Percentiles rank a stretch among this genome's conserved stretches.
Conservation (phyloP, 176 grass and related monocot species). For the Bonia amplexicaulis region DNA sequence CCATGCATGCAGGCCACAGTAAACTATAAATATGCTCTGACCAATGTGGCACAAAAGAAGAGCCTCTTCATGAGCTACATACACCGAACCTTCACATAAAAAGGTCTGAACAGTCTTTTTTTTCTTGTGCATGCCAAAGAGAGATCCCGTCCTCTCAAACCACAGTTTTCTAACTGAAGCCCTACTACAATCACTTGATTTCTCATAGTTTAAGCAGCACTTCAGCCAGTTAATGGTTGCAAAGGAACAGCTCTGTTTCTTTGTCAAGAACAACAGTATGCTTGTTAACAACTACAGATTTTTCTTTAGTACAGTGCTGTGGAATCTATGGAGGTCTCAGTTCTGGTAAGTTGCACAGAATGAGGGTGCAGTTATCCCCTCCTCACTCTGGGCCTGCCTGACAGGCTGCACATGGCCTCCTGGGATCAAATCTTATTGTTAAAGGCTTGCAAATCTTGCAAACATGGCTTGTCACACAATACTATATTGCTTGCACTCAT, state of each 20-base stretch:
- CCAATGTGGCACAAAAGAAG: conserved; percentile 32
- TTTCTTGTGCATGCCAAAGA: conserved; percentile 34
- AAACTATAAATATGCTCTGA: conserved; percentile 45
- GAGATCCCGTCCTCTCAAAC: conserved; percentile 40
- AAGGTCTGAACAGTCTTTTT: conserved; percentile 4
- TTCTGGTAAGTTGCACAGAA: conserved; percentile 17
- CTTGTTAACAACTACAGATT: neutral
- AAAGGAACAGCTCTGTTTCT: conserved; percentile 23
- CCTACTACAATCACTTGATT: neutral
- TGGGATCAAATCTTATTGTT: conserved; percentile 43
- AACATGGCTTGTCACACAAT: conserved; percentile 28
- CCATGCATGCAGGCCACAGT: conserved; percentile 14
- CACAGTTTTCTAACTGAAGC: neutral
- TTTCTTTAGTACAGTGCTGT: neutral
- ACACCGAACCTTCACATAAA: conserved; percentile 39
- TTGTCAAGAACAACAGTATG: neutral
- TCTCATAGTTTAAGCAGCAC: neutral
- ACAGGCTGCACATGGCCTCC: conserved; percentile 28
- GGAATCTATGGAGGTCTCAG: conserved; percentile 28
- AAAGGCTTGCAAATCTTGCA: conserved; percentile 44
- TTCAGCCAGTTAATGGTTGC: neutral
- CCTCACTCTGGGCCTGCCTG: neutral
- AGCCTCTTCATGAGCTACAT: conserved; percentile 28
- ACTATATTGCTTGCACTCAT: conserved; percentile 11
- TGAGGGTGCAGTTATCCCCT: conserved; percentile 28